These are phyloP conservation scores for Metschnikowia continentalis DNA, from an alignment of 805 yeast genomes.

Conservation along the genomic window DNA sequence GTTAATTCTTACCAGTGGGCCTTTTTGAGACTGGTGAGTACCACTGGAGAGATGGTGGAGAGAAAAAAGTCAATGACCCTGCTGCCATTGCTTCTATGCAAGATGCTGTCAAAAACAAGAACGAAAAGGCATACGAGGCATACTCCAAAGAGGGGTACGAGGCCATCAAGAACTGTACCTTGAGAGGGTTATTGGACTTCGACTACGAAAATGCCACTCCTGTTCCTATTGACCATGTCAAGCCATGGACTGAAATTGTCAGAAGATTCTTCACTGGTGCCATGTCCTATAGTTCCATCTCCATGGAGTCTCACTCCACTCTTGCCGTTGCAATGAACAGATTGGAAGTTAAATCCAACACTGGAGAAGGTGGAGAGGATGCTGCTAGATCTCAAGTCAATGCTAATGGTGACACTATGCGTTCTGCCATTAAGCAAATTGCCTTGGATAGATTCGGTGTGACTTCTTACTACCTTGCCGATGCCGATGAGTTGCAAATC, in stretches of 20 bases:
- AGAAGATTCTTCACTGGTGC: constrained; percentile 99
- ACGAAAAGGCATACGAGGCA: constrained; percentile 86
- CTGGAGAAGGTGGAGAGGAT: constrained; percentile 99
- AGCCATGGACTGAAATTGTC: constrained; percentile 99
- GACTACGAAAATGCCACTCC: constrained; percentile 68
- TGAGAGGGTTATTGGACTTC: constrained; percentile 89
- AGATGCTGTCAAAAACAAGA: constrained; percentile 97
- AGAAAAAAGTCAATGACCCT: constrained; percentile 91
- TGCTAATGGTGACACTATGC: constrained; percentile 93
- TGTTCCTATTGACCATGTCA: constrained; percentile 95
- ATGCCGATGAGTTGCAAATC: constrained; percentile 96
- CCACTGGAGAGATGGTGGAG: constrained; percentile 99
- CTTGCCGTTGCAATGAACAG: constrained; percentile 98
- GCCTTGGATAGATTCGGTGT: constrained; percentile 99
- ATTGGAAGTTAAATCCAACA: constrained; percentile 94
- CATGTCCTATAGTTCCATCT: constrained; percentile 97
- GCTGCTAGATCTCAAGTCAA: constrained; percentile 78
- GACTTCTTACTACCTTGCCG: constrained; percentile 88
- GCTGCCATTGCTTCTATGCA: constrained; percentile 91
- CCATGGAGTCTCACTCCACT: constrained; percentile 97
- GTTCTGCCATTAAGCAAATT: constrained; percentile 95
- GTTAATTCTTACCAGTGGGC: constrained; percentile 44
- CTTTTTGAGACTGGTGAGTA: constrained; percentile 95
- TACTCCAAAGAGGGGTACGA: constrained; percentile 88
- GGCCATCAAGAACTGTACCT: constrained; percentile 87